These are phyloP conservation scores for Lolium multiflorum DNA, from an alignment of 176 grass and related monocot species.

Conservation along the genomic window DNA sequence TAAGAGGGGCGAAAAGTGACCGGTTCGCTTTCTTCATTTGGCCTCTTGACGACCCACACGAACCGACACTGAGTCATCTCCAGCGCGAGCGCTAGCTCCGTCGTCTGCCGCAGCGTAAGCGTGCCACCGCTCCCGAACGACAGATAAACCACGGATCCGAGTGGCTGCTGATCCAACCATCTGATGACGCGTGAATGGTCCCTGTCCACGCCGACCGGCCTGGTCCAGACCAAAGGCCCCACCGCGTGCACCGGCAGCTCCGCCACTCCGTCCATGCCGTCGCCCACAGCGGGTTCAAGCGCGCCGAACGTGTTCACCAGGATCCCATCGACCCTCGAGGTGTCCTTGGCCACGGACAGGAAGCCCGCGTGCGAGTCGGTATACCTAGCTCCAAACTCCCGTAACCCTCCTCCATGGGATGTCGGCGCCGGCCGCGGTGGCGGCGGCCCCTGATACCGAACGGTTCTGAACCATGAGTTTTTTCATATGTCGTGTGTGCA, in stretches of 20 bases:
- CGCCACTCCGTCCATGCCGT: not conserved
- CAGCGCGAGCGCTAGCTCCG: conserved; percentile 61
- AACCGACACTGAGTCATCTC: conserved; percentile 54
- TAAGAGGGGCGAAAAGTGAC: no score
- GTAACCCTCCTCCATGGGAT: no score
- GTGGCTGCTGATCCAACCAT: conserved; percentile 67
- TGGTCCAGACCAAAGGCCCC: conserved; percentile 58
- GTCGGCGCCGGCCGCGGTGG: accelerated
- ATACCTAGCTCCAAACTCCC: no score
- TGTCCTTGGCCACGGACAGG: conserved; percentile 46
- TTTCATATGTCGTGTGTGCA: no score
- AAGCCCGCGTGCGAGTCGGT: conserved; percentile 53
- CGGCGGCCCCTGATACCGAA: no score
- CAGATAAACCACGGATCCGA: conserved; percentile 55
- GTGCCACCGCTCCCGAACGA: conserved; percentile 78
- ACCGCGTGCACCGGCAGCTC: conserved; percentile 48
- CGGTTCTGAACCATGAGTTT: no score
- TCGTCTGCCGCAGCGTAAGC: conserved; percentile 44
- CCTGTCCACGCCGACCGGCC: not conserved
- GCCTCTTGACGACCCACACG: conserved; percentile 63
- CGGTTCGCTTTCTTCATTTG: not conserved
- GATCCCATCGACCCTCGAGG: conserved; percentile 40
- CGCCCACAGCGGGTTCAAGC: conserved; percentile 50
- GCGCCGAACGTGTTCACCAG: conserved; percentile 68
- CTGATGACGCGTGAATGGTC: conserved; percentile 31